Evolutionary conservation across 164 flowering plant genomes (phyloP).

Genomic region (Piper betle): DNA sequence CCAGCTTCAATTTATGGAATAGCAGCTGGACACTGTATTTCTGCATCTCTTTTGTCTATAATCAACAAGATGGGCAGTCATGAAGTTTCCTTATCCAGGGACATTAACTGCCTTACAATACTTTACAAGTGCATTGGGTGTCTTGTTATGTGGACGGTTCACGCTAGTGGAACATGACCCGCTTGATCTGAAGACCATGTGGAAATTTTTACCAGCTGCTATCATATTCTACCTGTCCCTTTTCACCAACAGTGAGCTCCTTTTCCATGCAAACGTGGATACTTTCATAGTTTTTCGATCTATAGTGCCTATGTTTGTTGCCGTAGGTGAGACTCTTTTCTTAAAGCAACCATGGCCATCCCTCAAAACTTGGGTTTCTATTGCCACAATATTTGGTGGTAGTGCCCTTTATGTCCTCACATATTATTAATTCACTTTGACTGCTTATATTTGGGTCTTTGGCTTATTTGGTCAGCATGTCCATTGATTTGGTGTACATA

Average conservation of each 20-base stretch:
- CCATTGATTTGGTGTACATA: slow-evolving; percentile 88
- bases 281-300: slow-evolving; percentile 52
- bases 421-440: slow-evolving; percentile 76
- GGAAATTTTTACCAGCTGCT: slow-evolving; percentile 90
- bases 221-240: slow-evolving; percentile 83
- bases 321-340: slow-evolving; percentile 78
- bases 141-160: slow-evolving; percentile 50
- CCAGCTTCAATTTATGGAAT: slow-evolving; percentile 71
- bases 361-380: slow-evolving; percentile 66
- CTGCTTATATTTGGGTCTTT: slow-evolving; percentile 92
- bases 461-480: slow-evolving; percentile 85
- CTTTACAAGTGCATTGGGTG: slow-evolving; percentile 83
- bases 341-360: slow-evolving; percentile 97
- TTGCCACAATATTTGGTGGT: slow-evolving; percentile 78
- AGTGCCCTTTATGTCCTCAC: slow-evolving; percentile 81
- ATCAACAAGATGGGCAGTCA: slow-evolving; percentile 98
- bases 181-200: slow-evolving; percentile 59
- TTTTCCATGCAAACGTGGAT: slow-evolving; percentile 51
- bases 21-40: slow-evolving; percentile 84
- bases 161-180: slow-evolving; percentile 58
- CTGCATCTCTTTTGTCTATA: slow-evolving; percentile 85
- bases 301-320: slow-evolving; percentile 83
- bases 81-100: slow-evolving; percentile 95
- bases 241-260: slow-evolving; percentile 93
- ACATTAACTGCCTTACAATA: slow-evolving; percentile 90